Evolutionary conservation across 768 basidiomycete genomes (phyloP).

Genomic region (Mycena galericulata): DNA sequence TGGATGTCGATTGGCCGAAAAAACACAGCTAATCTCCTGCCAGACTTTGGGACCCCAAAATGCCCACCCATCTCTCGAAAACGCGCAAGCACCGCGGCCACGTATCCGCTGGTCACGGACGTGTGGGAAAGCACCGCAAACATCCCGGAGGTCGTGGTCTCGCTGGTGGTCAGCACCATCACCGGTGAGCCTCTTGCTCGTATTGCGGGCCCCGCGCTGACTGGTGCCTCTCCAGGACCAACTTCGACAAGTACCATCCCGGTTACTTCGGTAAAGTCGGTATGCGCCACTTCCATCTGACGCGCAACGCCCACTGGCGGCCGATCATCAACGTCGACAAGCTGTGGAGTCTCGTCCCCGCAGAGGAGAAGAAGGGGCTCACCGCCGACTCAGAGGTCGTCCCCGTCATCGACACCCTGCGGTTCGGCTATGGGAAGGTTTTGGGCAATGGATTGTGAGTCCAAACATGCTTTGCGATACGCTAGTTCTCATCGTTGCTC

Average conservation of each 20-base stretch:
- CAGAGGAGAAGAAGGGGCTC: constrained; percentile 83
- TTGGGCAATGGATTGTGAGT: constrained; percentile 93
- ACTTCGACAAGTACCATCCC: constrained; percentile 99
- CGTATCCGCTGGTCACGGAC: constrained; percentile 99
- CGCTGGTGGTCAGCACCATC: constrained; percentile 99
- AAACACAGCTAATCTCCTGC: background rate
- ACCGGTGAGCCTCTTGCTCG: constrained; percentile 72
- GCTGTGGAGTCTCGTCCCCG: constrained; percentile 92
- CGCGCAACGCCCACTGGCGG: constrained; percentile 90
- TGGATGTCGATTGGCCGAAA: constrained; percentile 7
- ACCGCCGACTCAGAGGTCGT: constrained; percentile 84
- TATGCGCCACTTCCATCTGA: constrained; percentile 99
- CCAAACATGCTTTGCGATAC: too few species aligned
- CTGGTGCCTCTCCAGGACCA: constrained; percentile 68
- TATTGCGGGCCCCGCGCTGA: background rate
- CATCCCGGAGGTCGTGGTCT: constrained; percentile 99
- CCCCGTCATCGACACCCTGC: constrained; percentile 92
- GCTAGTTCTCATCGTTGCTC: background rate
- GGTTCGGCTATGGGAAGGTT: constrained; percentile 90
- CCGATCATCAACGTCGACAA: constrained; percentile 99
- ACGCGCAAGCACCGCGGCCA: constrained; percentile 99
- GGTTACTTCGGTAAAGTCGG: constrained; percentile 99
- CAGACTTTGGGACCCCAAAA: constrained; percentile 46
- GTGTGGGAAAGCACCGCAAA: constrained; percentile 99
- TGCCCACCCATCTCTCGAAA: constrained; percentile 97